Conservation (phyloP, 2,329 filamentous ascomycete genomes). For the Fusarium citri region DNA sequence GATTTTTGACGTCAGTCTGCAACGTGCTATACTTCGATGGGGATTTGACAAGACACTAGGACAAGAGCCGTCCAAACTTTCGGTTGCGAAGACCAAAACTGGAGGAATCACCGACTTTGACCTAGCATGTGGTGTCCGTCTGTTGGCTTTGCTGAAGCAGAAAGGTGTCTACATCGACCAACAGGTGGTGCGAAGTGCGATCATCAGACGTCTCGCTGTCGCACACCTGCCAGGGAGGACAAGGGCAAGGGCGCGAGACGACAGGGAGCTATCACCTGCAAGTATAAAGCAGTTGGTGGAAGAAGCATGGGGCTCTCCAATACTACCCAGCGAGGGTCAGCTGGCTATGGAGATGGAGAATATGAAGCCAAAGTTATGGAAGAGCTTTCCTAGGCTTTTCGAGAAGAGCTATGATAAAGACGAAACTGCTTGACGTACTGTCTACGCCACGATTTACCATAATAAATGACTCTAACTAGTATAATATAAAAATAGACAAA, state of each 20-base stretch:
- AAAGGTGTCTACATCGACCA: constrained; percentile 52
- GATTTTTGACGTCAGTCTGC: constrained; percentile 57
- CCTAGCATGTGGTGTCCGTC: constrained; percentile 52
- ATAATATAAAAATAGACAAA: constrained; percentile 38
- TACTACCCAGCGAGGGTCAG: constrained; percentile 43
- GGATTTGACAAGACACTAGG: constrained; percentile 56
- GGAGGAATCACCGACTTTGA: constrained; percentile 45
- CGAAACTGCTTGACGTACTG: neutral
- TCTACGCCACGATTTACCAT: constrained; percentile 1
- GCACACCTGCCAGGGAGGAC: constrained; percentile 46
- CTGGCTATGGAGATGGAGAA: constrained; percentile 46
- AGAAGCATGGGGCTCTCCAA: constrained; percentile 50
- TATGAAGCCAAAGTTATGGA: constrained; percentile 48
- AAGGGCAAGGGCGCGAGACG: constrained; percentile 48
- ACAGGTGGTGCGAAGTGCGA: constrained; percentile 46
- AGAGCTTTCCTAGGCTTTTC: constrained; percentile 47
- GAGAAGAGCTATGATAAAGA: constrained; percentile 44
- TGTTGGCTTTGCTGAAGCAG: constrained; percentile 52
- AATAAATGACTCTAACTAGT: constrained; percentile 34
- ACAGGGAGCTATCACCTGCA: constrained; percentile 47
- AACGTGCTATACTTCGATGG: constrained; percentile 58
- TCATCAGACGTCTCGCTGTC: constrained; percentile 49
- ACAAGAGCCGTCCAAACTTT: constrained; percentile 25
- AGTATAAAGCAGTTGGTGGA: constrained; percentile 50
- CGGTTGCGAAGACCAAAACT: constrained; percentile 22